A percentile compares a stretch with the other conserved stretches of the same genome.
phyloP scores from a whole-genome alignment of 805 yeast species.

The Ogataea trehalophila region DNA sequence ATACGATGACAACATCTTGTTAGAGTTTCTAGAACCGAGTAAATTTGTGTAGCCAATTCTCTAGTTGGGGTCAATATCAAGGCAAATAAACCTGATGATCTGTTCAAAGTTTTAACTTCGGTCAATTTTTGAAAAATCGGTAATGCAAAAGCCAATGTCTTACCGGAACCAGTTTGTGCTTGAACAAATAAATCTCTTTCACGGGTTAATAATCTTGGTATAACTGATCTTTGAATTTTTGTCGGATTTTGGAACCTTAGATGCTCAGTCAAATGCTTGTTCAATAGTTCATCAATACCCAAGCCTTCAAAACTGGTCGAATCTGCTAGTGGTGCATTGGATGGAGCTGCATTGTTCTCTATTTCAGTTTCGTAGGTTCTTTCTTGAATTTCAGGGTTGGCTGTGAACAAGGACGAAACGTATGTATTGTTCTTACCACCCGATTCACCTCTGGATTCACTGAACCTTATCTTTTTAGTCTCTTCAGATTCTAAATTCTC shows the following conservation, averaged over 20 bases:
- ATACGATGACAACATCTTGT: conserved; percentile 76
- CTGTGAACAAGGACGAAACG: conserved; percentile 82
- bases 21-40: conserved; percentile 69
- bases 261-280: conserved; percentile 49
- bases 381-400: conserved; percentile 49
- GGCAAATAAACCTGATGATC: conserved; percentile 85
- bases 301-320: conserved; percentile 66
- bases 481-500: conserved; percentile 18
- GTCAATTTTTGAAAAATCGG: conserved; percentile 78
- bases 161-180: conserved; percentile 99
- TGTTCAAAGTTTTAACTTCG: conserved; percentile 42
- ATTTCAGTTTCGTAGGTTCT: conserved; percentile 32
- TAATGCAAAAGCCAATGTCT: conserved; percentile 79
- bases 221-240: conserved; percentile 73
- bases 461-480: conserved; percentile 30
- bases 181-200: conserved; percentile 75
- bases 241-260: conserved; percentile 70
- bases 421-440: conserved; percentile 59
- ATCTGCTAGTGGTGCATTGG: conserved; percentile 83
- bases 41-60: conserved; percentile 89
- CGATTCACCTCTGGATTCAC: conserved; percentile 45
- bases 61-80: conserved; percentile 89
- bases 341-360: conserved; percentile 40
- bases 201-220: conserved; percentile 53
- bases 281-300: conserved; percentile 55